phyloP scores from a whole-genome alignment of 169 alveolate species.

The Plasmodium inui region DNA sequence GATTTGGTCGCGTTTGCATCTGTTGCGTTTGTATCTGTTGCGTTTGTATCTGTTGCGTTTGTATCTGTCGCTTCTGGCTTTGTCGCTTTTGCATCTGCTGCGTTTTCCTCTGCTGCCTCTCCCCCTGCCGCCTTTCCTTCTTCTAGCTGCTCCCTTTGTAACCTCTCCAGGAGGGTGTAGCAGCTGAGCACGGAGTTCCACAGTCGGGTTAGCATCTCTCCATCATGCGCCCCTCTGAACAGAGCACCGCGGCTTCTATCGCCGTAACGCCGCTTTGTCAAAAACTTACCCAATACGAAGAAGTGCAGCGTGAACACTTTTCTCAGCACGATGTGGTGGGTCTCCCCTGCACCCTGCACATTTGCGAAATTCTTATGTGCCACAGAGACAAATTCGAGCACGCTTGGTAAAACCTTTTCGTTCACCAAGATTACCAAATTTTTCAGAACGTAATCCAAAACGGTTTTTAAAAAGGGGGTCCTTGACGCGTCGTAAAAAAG shows the following conservation, averaged over 20 bases:
- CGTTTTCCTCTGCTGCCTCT: neutral
- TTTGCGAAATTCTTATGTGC: constrained; percentile 4
- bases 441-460: constrained; percentile 18
- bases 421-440: constrained; percentile 12
- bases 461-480: constrained; percentile 1
- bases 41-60: no score
- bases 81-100: no score
- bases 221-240: neutral
- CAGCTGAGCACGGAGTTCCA: constrained; percentile 57
- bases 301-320: constrained; percentile 36
- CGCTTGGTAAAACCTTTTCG: constrained; percentile 16
- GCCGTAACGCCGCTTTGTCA: neutral
- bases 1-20: neutral
- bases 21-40: neutral
- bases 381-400: constrained; percentile 21
- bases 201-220: neutral
- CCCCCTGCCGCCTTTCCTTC: neutral
- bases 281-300: constrained; percentile 36
- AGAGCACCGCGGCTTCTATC: neutral
- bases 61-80: no score
- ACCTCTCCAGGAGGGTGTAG: constrained; percentile 24
- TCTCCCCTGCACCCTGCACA: neutral
- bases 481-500: neutral
- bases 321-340: neutral
- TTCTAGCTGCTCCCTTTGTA: neutral